phyloP scores from a whole-genome alignment of 345 rosid species.

The Boechera retrofracta region DNA sequence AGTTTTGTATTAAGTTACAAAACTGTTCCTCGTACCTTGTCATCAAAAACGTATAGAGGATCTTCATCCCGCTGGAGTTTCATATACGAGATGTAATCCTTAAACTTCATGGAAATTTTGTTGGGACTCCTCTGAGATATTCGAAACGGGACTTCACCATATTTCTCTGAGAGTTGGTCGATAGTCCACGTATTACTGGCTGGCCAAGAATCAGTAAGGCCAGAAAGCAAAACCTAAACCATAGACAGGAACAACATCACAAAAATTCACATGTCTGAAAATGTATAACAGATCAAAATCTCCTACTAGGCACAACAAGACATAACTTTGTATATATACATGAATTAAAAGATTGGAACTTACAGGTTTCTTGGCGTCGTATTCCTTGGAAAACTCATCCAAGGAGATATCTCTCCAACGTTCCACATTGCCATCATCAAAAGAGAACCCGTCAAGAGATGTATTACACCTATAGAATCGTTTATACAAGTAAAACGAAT shows the following conservation, averaged over 20 bases:
- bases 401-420: slow-evolving; percentile 59
- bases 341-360: slow-evolving; percentile 1
- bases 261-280: slow-evolving; percentile 6
- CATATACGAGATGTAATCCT: slow-evolving; percentile 81
- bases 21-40: slow-evolving; percentile 57
- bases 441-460: slow-evolving; percentile 63
- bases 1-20: not conserved
- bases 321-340: slow-evolving; percentile 1
- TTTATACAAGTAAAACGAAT: slow-evolving; percentile 78
- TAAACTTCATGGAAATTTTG: slow-evolving; percentile 72
- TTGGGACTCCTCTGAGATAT: slow-evolving; percentile 82
- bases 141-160: slow-evolving; percentile 74
- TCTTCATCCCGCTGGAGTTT: slow-evolving; percentile 90
- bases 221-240: slow-evolving; percentile 75
- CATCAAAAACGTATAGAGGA: slow-evolving; percentile 93
- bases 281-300: slow-evolving; percentile 1
- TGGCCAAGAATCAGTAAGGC: slow-evolving; percentile 86
- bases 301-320: not conserved
- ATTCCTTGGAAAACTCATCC: slow-evolving; percentile 63
- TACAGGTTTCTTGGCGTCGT: slow-evolving; percentile 82
- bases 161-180: slow-evolving; percentile 62
- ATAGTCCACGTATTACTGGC: slow-evolving; percentile 84
- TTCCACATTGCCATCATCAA: slow-evolving; percentile 76
- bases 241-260: slow-evolving; percentile 20
- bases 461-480: slow-evolving; percentile 87